These are phyloP conservation scores for Pseudogymnoascus sp. DNA, from an alignment of 2,329 filamentous ascomycete species.

Conservation along the genomic window DNA sequence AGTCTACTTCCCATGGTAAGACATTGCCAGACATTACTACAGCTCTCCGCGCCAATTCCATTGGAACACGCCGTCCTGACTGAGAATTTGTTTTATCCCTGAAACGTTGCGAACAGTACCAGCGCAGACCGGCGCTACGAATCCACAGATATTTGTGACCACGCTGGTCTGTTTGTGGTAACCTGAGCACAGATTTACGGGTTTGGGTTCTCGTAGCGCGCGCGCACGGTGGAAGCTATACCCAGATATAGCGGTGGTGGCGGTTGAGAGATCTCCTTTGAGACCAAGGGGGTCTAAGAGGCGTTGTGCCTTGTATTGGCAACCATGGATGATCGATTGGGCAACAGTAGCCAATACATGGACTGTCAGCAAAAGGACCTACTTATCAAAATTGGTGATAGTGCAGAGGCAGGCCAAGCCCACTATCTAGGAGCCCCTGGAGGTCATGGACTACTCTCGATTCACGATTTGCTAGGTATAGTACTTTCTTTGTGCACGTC, in stretches of 20 bases:
- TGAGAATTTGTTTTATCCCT: background rate
- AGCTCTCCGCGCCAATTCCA: background rate
- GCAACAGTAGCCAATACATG: background rate
- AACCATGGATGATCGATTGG: background rate
- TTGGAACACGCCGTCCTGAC: background rate
- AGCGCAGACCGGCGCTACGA: background rate
- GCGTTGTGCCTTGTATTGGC: background rate
- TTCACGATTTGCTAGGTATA: background rate
- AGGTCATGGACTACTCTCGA: background rate
- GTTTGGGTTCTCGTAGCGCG: background rate
- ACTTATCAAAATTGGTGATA: background rate
- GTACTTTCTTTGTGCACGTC: background rate
- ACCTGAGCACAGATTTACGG: background rate
- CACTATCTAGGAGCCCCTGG: background rate
- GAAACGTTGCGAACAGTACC: background rate
- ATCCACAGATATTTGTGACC: background rate
- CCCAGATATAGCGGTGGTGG: background rate
- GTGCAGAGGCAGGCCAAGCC: background rate
- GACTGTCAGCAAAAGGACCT: background rate
- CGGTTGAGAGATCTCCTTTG: background rate
- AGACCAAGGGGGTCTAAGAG: background rate
- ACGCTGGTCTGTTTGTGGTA: slow-evolving; percentile 1
- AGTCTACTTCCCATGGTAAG: background rate
- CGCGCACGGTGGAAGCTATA: background rate
- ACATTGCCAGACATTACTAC: background rate